Evolutionary conservation across 2,329 filamentous ascomycete genomes (phyloP).

Genomic region (Aureobasidium mangrovei): DNA sequence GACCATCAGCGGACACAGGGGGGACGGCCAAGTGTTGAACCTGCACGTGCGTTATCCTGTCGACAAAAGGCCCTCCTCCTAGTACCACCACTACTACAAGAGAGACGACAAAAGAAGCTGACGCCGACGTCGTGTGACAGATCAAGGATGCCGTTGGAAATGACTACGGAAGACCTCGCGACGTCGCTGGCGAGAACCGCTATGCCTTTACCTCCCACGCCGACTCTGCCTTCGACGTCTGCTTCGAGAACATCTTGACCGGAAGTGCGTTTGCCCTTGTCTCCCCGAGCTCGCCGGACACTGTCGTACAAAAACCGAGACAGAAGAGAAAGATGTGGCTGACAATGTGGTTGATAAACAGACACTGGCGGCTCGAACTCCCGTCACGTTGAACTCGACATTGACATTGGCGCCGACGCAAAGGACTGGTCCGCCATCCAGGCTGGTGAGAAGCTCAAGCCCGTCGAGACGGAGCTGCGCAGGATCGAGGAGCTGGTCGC

Average conservation of each 20-base stretch:
- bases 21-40: constrained; percentile 87
- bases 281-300: neutral
- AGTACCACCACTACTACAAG: neutral
- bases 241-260: constrained; percentile 78
- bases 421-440: constrained; percentile 98
- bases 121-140: constrained; percentile 38
- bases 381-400: constrained; percentile 79
- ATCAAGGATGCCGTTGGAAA: constrained; percentile 94
- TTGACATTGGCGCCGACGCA: constrained; percentile 92
- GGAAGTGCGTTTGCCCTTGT: constrained; percentile 48
- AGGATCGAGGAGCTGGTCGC: constrained; percentile 83
- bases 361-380: constrained; percentile 38
- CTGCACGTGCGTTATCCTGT: constrained; percentile 63
- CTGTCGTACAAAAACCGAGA: neutral
- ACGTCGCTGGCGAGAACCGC: constrained; percentile 83
- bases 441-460: constrained; percentile 94
- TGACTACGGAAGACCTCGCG: constrained; percentile 85
- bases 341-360: constrained; percentile 15
- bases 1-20: constrained; percentile 72
- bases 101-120: constrained; percentile 1
- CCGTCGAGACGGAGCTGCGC: constrained; percentile 87
- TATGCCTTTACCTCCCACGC: constrained; percentile 89
- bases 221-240: constrained; percentile 91
- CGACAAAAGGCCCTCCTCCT: no score
- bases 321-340: no score